Percentiles rank a stretch among this genome's conserved stretches.
phyloP scores from a whole-genome alignment of 768 basidiomycete genomes.

The Suillus bovinus region DNA sequence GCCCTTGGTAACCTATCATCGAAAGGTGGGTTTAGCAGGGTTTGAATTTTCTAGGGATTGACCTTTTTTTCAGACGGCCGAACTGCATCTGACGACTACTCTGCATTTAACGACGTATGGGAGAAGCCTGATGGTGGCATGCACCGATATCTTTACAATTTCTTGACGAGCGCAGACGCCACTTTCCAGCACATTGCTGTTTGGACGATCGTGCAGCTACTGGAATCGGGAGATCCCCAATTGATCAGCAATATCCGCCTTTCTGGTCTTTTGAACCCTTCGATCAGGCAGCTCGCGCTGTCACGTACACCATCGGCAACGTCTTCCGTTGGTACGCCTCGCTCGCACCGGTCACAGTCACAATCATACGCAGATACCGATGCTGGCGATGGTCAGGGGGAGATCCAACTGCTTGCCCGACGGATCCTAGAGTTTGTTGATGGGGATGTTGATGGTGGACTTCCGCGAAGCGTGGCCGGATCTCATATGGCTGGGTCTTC shows the following conservation, averaged over 20 bases:
- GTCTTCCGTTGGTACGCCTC: conserved; percentile 75
- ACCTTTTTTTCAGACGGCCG: conserved; percentile 58
- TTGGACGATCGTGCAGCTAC: conserved; percentile 97
- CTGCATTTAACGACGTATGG: conserved; percentile 98
- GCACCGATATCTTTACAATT: conserved; percentile 91
- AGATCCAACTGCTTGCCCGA: conserved; percentile 83
- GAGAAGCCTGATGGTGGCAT: conserved; percentile 97
- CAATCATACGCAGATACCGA: conserved; percentile 84
- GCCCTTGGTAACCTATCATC: conserved; percentile 97
- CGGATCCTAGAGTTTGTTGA: conserved; percentile 89
- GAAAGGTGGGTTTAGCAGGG: conserved; percentile 59
- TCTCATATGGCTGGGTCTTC: conserved; percentile 74
- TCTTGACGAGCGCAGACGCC: conserved; percentile 89
- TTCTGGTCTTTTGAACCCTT: conserved; percentile 78
- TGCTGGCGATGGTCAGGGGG: conserved; percentile 78
- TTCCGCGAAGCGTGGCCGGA: conserved; percentile 59
- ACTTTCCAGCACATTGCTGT: conserved; percentile 99
- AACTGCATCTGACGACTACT: conserved; percentile 82
- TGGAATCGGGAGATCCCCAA: conserved; percentile 95
- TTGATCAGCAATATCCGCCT: conserved; percentile 88
- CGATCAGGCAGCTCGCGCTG: conserved; percentile 80
- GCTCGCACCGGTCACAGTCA: conserved; percentile 62
- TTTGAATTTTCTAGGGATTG: conserved; percentile 2
- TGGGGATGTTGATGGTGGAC: conserved; percentile 59
- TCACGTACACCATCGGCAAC: conserved; percentile 69